Base-by-base conservation (phyloP, 805 yeast genomes). In the Yarrowia phangngaensis region DNA sequence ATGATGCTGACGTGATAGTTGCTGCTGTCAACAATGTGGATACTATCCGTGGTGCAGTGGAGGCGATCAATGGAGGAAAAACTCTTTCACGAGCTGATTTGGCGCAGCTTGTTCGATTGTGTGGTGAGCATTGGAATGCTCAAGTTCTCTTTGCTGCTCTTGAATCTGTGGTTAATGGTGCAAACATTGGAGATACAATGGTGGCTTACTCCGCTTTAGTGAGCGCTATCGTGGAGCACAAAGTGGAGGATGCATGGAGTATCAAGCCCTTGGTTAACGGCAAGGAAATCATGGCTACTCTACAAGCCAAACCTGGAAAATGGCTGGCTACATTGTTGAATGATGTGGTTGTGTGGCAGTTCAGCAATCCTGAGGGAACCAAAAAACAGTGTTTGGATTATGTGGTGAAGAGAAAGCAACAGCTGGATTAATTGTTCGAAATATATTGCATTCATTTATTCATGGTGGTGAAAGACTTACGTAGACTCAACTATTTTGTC, bases 291-390 rank as follows among this genome's bases (percentile, higher is more conserved):
- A 67, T 74, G 45, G 64, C 68, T 32, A 63, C 69, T 15, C 63
- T 84, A 20, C 65, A 71, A 16, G 51, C 36, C 7, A 83, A 82
- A 59, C 85, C 90, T 0, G 98, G 98, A 0, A 88, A 89, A 5
- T 88, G 97, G 96, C 71, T 90, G 74, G 70, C 76, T 7, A 64
- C 64, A 7, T 64, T 80, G 7, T 73, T 78, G 52, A 76, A 77
- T 6, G 64, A 72, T 34, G 71, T 84, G 5, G 62, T 86, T 23
- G 64, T 71, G 14, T 84, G 89, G 88, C 96, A 89, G 65, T 67
- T 89, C 49, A 88, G 82, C 54, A 64, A 87, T 57, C 95, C 95
- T 0, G 60, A 58, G 0, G 72, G 71, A 7, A 61, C 71, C 0
- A 69, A 66, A 41, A 78, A 73, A 1, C 83, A 83, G 19, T 74